phyloP scores from a whole-genome alignment of 805 yeast species.

The Blastobotrys robertii region DNA sequence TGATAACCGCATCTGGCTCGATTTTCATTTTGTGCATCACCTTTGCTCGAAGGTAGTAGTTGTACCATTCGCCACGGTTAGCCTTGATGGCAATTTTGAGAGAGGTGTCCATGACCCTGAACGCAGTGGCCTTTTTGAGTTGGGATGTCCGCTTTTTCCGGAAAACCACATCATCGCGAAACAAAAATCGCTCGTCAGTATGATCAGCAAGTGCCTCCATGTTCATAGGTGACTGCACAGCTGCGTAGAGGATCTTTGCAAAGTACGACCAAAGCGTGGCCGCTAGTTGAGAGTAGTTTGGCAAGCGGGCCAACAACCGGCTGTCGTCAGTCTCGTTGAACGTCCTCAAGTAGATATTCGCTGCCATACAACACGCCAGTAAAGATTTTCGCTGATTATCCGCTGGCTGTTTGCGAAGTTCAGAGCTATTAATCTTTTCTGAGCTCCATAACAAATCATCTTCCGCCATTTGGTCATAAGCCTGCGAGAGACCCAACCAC shows the following conservation, averaged over 20 bases:
- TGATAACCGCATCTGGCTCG: slow-evolving; percentile 30
- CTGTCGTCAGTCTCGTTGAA: slow-evolving; percentile 1
- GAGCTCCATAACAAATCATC: slow-evolving; percentile 91
- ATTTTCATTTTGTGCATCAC: slow-evolving; percentile 41
- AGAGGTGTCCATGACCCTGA: slow-evolving; percentile 34
- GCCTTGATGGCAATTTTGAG: slow-evolving; percentile 38
- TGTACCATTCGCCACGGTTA: slow-evolving; percentile 48
- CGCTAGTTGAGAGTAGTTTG: slow-evolving; percentile 29
- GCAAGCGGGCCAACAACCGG: background rate
- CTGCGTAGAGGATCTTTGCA: slow-evolving; percentile 43
- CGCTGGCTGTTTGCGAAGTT: slow-evolving; percentile 52
- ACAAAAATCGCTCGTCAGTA: slow-evolving; percentile 36
- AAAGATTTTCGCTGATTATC: slow-evolving; percentile 58
- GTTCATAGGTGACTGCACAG: slow-evolving; percentile 25
- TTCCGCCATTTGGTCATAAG: slow-evolving; percentile 69
- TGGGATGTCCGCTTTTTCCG: slow-evolving; percentile 8
- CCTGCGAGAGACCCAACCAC: slow-evolving; percentile 78
- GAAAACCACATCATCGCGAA: slow-evolving; percentile 21
- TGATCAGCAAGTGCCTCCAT: slow-evolving; percentile 43
- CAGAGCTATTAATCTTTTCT: slow-evolving; percentile 59
- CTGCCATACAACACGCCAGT: slow-evolving; percentile 66
- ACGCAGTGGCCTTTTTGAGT: slow-evolving; percentile 11
- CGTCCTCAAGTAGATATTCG: slow-evolving; percentile 31
- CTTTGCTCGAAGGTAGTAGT: slow-evolving; percentile 49
- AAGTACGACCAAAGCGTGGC: slow-evolving; percentile 42